phyloP scores from a whole-genome alignment of 2,329 filamentous ascomycete genomes.

The Colletotrichum kahawae region DNA sequence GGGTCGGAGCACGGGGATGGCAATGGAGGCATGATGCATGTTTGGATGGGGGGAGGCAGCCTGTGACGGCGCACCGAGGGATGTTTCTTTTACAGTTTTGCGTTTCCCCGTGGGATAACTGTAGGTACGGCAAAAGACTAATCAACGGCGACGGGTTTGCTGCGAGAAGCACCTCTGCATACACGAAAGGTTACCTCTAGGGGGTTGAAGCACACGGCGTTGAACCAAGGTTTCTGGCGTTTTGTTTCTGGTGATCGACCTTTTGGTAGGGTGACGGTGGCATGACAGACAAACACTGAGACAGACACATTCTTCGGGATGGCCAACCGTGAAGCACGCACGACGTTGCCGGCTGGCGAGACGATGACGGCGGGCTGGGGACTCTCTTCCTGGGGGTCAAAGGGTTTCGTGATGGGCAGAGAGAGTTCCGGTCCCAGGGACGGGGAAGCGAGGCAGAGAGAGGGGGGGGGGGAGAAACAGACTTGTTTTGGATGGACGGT shows the following conservation, averaged over 20 bases:
- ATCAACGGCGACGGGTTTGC: background rate
- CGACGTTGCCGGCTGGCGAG: background rate
- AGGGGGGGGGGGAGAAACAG: background rate
- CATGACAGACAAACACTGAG: background rate
- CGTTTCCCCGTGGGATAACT: background rate
- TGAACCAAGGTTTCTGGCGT: background rate
- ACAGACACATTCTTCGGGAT: background rate
- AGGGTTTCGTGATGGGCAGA: background rate
- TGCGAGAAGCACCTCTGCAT: background rate
- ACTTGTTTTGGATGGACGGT: background rate
- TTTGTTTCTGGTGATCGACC: background rate
- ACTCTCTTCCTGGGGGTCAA: background rate
- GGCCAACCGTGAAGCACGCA: background rate
- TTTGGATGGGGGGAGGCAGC: background rate
- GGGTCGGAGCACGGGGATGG: background rate
- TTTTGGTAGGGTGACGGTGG: background rate
- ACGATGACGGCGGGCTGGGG: background rate
- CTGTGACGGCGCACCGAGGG: background rate
- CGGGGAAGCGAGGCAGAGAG: background rate
- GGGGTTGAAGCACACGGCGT: background rate
- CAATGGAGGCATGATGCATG: constrained; percentile 10
- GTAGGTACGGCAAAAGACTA: background rate
- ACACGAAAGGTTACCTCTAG: background rate
- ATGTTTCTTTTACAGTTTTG: background rate
- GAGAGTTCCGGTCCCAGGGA: background rate